Evolutionary conservation across 345 rosid species (phyloP).

Genomic region (Lenwebbia sp.): DNA sequence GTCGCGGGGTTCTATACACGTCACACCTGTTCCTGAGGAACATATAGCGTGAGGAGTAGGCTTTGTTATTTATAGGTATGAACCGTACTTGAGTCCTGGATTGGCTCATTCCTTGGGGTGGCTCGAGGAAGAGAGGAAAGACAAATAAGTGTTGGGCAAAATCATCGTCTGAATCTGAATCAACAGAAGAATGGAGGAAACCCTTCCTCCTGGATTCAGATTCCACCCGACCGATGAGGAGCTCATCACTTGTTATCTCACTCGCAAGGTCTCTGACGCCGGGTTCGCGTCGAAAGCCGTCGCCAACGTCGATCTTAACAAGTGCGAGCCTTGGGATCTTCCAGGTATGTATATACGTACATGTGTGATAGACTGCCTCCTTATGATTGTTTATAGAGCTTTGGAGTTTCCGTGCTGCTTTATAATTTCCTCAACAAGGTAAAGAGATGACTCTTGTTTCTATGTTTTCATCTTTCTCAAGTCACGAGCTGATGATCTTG

Average conservation of each 20-base stretch:
- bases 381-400: background rate
- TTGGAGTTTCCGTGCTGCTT: background rate
- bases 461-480: background rate
- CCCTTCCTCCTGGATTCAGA: slow-evolving; percentile 95
- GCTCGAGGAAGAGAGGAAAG: too few species aligned
- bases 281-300: slow-evolving; percentile 70
- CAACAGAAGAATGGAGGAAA: slow-evolving; percentile 44
- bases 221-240: slow-evolving; percentile 98
- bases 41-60: background rate
- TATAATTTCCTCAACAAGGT: background rate
- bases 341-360: slow-evolving; percentile 40
- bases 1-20: background rate
- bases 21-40: background rate
- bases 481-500: background rate
- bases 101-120: background rate
- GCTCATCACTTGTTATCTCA: slow-evolving; percentile 74
- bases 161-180: background rate
- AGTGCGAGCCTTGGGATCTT: slow-evolving; percentile 98
- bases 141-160: background rate
- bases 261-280: slow-evolving; percentile 50
- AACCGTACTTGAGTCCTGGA: background rate
- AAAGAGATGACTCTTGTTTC: background rate
- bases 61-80: background rate
- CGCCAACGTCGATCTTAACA: slow-evolving; percentile 93
- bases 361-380: background rate